Base-by-base conservation (phyloP, 805 yeast species). In the Saccharomycopsis fodiens region DNA sequence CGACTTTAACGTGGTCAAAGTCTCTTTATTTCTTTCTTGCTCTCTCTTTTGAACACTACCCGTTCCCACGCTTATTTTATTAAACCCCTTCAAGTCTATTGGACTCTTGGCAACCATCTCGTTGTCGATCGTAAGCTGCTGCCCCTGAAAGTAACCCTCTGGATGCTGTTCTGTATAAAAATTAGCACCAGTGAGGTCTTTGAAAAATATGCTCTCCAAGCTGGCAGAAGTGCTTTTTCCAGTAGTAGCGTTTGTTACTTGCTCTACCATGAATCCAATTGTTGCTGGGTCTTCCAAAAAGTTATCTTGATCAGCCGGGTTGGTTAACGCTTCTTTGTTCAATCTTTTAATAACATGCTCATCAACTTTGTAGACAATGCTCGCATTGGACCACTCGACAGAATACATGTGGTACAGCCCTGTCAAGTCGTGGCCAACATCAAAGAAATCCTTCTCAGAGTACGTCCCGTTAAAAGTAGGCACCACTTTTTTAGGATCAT, bases 401-500 rank as follows among this genome's bases (percentile, higher is more conserved):
- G 43, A 5, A 23, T 38, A 44, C 20, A 10, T 22, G 20, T 44
- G 39, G 20, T n/a, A 44, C 4, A 19, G 39, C 3, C 32, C 35
- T 16, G 38, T 44, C 39, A 44, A 44, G 34, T 44, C 47, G 15
- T 20, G n/a, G 7, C 43, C 41, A 32, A 20, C 25, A 27, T 35
- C 38, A 32, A 10, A 6, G 17, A 20, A 7, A 21, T 44, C 47
- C 13, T 10, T 4, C n/a, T 19, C 37, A 3, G 4, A 3, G 39
- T 38, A 44, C 19, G 42, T 39, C 17, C 47, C 47, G 29, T 44
- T 36, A 23, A 38, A 31, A 5, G 31, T 38, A 4, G 47, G 50
- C 21, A 36, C 25, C 4, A 39, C 45, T 4, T 25, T 29, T 16
- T 31, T 46, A 22, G 46, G 36, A 22, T 13, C 17, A 7, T 20